Percentiles rank a stretch among this genome's conserved stretches.
phyloP scores from a whole-genome alignment of 768 basidiomycete species.

The Sarcodon sp. region DNA sequence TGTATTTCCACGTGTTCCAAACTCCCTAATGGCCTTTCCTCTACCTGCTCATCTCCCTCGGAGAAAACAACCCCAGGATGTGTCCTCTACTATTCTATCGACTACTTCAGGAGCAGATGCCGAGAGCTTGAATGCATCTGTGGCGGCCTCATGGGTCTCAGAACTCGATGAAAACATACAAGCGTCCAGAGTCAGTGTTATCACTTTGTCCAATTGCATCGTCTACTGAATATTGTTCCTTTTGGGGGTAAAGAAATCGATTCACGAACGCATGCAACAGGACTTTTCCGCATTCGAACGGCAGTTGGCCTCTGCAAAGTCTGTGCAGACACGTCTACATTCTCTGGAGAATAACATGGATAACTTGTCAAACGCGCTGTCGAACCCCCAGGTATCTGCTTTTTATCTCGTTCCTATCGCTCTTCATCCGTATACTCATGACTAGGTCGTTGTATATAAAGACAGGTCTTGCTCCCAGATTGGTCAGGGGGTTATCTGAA shows the following conservation, averaged over 20 bases:
- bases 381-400: slow-evolving; percentile 42
- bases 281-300: slow-evolving; percentile 51
- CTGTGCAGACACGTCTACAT: slow-evolving; percentile 46
- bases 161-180: slow-evolving; percentile 65
- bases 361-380: slow-evolving; percentile 33
- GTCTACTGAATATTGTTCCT: background rate
- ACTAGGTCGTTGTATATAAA: slow-evolving; percentile 15
- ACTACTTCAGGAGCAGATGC: slow-evolving; percentile 53
- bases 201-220: background rate
- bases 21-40: slow-evolving; percentile 52
- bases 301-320: slow-evolving; percentile 49
- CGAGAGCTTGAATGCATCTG: slow-evolving; percentile 41
- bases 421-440: slow-evolving; percentile 5
- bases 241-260: slow-evolving; percentile 31
- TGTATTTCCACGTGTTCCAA: no score
- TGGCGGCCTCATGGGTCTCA: slow-evolving; percentile 56
- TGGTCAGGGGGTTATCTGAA: slow-evolving; percentile 39
- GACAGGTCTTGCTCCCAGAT: slow-evolving; percentile 55
- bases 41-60: slow-evolving; percentile 64
- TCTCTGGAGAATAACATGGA: slow-evolving; percentile 42
- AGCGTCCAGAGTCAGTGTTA: slow-evolving; percentile 48
- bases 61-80: slow-evolving; percentile 43
- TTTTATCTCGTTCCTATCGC: background rate
- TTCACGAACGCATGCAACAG: slow-evolving; percentile 60
- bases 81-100: slow-evolving; percentile 58